These are phyloP conservation scores for Scutellaria barbata DNA, from an alignment of 257 asterid species.

Conservation along the genomic window DNA sequence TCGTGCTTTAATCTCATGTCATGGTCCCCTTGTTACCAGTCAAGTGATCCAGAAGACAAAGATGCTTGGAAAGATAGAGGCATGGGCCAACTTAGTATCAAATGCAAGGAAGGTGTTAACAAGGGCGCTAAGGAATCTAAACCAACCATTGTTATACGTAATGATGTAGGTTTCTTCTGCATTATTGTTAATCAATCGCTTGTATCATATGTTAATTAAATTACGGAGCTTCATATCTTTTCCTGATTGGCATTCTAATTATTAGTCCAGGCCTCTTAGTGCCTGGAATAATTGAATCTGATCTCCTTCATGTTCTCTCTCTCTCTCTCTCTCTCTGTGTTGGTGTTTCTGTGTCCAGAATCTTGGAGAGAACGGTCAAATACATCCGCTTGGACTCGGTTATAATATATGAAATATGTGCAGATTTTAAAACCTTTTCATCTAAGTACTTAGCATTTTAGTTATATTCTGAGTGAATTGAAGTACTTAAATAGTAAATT, in stretches of 20 bases:
- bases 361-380: background rate
- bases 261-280: background rate
- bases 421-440: slow-evolving; percentile 21
- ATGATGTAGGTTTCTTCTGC: slow-evolving; percentile 71
- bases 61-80: slow-evolving; percentile 95
- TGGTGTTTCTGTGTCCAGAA: slow-evolving; percentile 2
- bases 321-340: background rate
- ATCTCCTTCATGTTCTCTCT: background rate
- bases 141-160: slow-evolving; percentile 84
- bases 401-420: slow-evolving; percentile 8
- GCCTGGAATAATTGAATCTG: background rate
- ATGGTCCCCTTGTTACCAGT: slow-evolving; percentile 50
- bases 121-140: slow-evolving; percentile 92
- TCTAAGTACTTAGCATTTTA: background rate
- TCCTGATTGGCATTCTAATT: background rate
- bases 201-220: background rate
- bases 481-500: background rate
- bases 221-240: slow-evolving; percentile 1
- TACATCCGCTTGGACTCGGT: background rate
- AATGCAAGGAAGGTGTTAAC: slow-evolving; percentile 81
- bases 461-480: background rate
- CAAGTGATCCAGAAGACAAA: slow-evolving; percentile 80
- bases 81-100: slow-evolving; percentile 80
- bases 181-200: background rate
- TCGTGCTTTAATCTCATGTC: slow-evolving; percentile 23